Percentiles rank a stretch among this genome's conserved stretches.
Conservation (phyloP, 352 stramenopile genomes). For the Pythium plurisporium region DNA sequence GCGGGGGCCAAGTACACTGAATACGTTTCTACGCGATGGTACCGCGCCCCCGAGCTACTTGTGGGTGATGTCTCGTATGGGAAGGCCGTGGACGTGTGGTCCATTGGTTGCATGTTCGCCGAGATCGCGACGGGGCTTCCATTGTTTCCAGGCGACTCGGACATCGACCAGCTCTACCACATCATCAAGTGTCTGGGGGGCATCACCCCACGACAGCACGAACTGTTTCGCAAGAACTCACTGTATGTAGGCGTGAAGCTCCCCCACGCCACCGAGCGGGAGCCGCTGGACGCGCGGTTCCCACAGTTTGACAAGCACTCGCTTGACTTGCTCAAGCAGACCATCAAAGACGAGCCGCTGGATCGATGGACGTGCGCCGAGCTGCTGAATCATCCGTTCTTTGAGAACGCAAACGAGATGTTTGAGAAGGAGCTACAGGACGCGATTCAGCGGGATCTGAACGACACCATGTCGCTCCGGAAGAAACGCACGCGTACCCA, state of each 20-base stretch:
- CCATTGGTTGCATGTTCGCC: slow-evolving; percentile 93
- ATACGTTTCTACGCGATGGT: slow-evolving; percentile 94
- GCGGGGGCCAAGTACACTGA: slow-evolving; percentile 79
- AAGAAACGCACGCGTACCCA: slow-evolving; percentile 57
- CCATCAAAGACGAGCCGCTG: slow-evolving; percentile 70
- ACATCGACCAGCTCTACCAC: slow-evolving; percentile 93
- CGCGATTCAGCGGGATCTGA: slow-evolving; percentile 60
- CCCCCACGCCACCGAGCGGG: slow-evolving; percentile 45
- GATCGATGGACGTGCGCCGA: slow-evolving; percentile 79
- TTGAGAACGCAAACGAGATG: slow-evolving; percentile 42
- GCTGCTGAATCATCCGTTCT: slow-evolving; percentile 70
- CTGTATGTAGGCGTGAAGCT: slow-evolving; percentile 81
- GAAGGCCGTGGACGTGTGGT: slow-evolving; percentile 97
- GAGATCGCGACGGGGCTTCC: slow-evolving; percentile 95
- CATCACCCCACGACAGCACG: slow-evolving; percentile 69
- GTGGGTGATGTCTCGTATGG: slow-evolving; percentile 89
- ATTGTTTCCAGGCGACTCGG: slow-evolving; percentile 95
- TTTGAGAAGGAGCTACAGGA: slow-evolving; percentile 71
- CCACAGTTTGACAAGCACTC: slow-evolving; percentile 56
- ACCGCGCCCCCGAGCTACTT: slow-evolving; percentile 92
- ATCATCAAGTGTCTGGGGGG: slow-evolving; percentile 76
- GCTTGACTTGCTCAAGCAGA: slow-evolving; percentile 69
- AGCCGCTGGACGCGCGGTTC: slow-evolving; percentile 61
- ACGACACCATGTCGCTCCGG: slow-evolving; percentile 46
- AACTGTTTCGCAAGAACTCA: slow-evolving; percentile 80